Evolutionary conservation across 2,329 filamentous ascomycete species (phyloP).

Genomic region (Alternaria solani): DNA sequence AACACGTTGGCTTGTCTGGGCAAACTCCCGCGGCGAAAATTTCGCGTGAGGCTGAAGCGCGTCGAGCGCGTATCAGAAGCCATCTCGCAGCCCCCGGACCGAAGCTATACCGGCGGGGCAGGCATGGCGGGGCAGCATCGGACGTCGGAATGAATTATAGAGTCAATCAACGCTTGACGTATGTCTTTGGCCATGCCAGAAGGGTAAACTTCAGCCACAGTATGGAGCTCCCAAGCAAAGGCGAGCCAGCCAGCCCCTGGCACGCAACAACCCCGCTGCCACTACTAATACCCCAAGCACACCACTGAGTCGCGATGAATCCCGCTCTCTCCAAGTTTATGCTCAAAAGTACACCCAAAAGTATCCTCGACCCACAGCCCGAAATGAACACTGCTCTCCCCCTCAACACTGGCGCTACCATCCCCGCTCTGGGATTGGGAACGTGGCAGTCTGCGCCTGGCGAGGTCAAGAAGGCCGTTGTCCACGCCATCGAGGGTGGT

Average conservation of each 20-base stretch:
- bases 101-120: slow-evolving; percentile 38
- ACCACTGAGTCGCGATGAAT: slow-evolving; percentile 43
- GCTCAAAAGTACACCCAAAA: slow-evolving; percentile 47
- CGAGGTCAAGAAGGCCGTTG: slow-evolving; percentile 58
- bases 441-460: slow-evolving; percentile 54
- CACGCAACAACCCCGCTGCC: slow-evolving; percentile 13
- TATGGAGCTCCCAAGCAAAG: slow-evolving; percentile 19
- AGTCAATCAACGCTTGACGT: slow-evolving; percentile 42
- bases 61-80: slow-evolving; percentile 22
- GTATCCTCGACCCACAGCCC: slow-evolving; percentile 49
- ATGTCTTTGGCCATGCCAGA: slow-evolving; percentile 14
- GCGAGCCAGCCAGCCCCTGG: slow-evolving; percentile 2
- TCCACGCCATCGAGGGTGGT: slow-evolving; percentile 58
- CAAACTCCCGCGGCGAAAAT: slow-evolving; percentile 15
- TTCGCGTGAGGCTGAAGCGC: slow-evolving; percentile 16
- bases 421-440: slow-evolving; percentile 50
- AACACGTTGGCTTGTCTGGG: slow-evolving; percentile 22
- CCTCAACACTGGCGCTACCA: slow-evolving; percentile 52
- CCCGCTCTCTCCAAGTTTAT: slow-evolving; percentile 52
- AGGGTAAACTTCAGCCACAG: slow-evolving; percentile 10
- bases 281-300: slow-evolving; percentile 39
- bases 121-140: slow-evolving; percentile 30
- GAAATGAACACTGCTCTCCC: slow-evolving; percentile 51
- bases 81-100: slow-evolving; percentile 20
- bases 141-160: slow-evolving; percentile 44